A percentile compares a stretch with the other conserved stretches of the same genome.
Conservation (phyloP, 352 stramenopile genomes). For the Globisporangium recalcitrans region DNA sequence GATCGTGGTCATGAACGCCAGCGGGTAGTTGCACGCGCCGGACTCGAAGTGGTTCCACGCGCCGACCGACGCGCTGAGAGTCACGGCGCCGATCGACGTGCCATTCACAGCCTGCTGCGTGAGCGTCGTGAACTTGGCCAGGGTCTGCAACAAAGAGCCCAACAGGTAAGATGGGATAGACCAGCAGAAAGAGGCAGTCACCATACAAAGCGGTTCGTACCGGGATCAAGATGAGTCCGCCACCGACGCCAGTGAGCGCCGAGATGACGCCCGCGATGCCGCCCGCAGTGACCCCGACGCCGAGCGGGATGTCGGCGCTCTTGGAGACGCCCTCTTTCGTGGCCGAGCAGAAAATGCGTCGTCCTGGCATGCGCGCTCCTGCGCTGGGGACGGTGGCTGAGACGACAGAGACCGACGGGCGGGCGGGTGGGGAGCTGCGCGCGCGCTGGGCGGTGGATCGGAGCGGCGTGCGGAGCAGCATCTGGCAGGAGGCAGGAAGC, state of each 20-base stretch:
- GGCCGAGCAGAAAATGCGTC: constrained; percentile 46
- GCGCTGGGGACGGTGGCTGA: constrained; percentile 2
- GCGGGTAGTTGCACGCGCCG: constrained; percentile 69
- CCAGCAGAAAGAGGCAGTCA: no score
- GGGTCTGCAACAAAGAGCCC: constrained; percentile 45
- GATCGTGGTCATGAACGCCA: constrained; percentile 67
- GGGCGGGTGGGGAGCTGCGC: neutral
- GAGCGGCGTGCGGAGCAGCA: constrained; percentile 5
- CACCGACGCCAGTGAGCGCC: constrained; percentile 73
- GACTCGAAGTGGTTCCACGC: constrained; percentile 68
- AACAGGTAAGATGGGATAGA: no score
- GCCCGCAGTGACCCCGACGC: constrained; percentile 40
- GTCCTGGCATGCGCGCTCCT: constrained; percentile 10
- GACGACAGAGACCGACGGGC: constrained; percentile 7
- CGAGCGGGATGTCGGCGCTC: constrained; percentile 38
- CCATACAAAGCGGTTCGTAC: no score
- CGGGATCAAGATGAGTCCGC: constrained; percentile 80
- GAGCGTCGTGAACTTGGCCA: constrained; percentile 77
- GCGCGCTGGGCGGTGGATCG: neutral
- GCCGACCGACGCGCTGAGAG: constrained; percentile 55
- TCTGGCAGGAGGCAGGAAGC: neutral
- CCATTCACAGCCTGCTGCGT: constrained; percentile 80
- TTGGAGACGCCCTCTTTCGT: constrained; percentile 27
- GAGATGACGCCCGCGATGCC: constrained; percentile 67
- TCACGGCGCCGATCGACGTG: constrained; percentile 78